Conservation (phyloP, 768 basidiomycete genomes). For the Leucogyrophana mollusca region DNA sequence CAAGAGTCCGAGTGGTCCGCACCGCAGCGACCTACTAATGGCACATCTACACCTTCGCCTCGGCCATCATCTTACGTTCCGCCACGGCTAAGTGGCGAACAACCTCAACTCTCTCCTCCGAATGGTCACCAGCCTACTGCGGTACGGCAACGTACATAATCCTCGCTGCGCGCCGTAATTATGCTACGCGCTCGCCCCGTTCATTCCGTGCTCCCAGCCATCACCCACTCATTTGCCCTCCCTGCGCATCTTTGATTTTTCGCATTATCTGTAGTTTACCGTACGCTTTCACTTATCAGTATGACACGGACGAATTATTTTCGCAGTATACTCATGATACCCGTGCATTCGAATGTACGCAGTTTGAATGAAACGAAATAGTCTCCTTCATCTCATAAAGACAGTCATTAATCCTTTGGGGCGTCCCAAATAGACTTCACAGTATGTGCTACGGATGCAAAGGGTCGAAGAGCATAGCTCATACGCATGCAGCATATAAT, state of each 20-base stretch:
- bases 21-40: slow-evolving; percentile 38
- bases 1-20: slow-evolving; percentile 45
- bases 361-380: slow-evolving; percentile 30
- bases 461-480: not conserved
- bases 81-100: slow-evolving; percentile 44
- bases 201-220: slow-evolving; percentile 3
- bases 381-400: too few relatives aligned
- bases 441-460: slow-evolving; percentile 3
- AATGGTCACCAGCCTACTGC: slow-evolving; percentile 46
- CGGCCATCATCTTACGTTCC: slow-evolving; percentile 54
- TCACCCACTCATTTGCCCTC: slow-evolving; percentile 16
- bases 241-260: slow-evolving; percentile 34
- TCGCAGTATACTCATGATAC: slow-evolving; percentile 61
- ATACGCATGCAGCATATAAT: slow-evolving; percentile 38
- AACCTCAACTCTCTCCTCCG: slow-evolving; percentile 35
- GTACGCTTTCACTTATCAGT: slow-evolving; percentile 43
- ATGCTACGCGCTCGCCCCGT: not conserved
- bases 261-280: slow-evolving; percentile 65
- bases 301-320: slow-evolving; percentile 59
- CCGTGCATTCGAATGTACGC: slow-evolving; percentile 43
- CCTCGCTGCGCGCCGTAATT: not conserved
- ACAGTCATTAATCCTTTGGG: too few relatives aligned
- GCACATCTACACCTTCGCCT: slow-evolving; percentile 29
- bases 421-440: not conserved
- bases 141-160: slow-evolving; percentile 53